Conservation (phyloP, 805 yeast species). For the Ascoidea rubescens region DNA sequence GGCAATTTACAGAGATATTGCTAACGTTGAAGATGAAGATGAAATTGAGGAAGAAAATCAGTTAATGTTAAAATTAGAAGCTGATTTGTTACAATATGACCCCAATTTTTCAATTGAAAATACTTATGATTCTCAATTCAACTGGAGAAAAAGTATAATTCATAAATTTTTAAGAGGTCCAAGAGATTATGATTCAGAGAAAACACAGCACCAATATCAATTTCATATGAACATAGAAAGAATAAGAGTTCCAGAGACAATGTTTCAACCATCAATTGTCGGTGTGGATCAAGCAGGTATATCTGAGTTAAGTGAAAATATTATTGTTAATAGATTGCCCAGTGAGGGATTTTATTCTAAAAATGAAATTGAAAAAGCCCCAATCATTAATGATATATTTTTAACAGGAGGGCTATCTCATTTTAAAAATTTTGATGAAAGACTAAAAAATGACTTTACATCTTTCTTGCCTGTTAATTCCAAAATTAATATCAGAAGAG, state of each 20-base stretch:
- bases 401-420: constrained; percentile 77
- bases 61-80: constrained; percentile 49
- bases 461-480: constrained; percentile 58
- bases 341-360: constrained; percentile 44
- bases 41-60: constrained; percentile 62
- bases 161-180: constrained; percentile 90
- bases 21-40: constrained; percentile 65
- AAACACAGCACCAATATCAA: constrained; percentile 79
- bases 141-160: constrained; percentile 69
- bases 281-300: constrained; percentile 95
- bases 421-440: constrained; percentile 48
- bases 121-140: constrained; percentile 65
- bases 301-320: constrained; percentile 58
- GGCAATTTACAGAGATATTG: constrained; percentile 78
- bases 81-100: constrained; percentile 65
- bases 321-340: constrained; percentile 45
- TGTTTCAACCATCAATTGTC: constrained; percentile 86
- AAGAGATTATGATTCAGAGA: constrained; percentile 68
- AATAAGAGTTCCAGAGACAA: constrained; percentile 79
- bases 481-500: constrained; percentile 43
- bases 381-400: constrained; percentile 44
- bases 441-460: constrained; percentile 59
- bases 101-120: constrained; percentile 80
- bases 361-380: constrained; percentile 14
- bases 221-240: constrained; percentile 84